Conservation (phyloP, 1,284 basidiomycete species). For the Rhizoctonia solani region DNA sequence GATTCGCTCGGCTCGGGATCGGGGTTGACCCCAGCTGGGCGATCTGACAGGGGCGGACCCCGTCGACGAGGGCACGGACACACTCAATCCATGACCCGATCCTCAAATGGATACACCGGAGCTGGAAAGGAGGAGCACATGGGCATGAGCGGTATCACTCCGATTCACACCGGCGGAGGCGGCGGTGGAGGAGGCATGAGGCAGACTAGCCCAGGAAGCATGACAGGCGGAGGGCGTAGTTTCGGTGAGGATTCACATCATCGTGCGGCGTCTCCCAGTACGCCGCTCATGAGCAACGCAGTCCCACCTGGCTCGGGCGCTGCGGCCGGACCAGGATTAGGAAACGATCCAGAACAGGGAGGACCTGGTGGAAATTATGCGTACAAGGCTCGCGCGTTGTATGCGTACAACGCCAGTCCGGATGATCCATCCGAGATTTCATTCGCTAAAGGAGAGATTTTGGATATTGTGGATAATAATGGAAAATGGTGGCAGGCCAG, state of each 20-base stretch:
- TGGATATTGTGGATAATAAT: slow-evolving; percentile 92
- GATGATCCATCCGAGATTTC: slow-evolving; percentile 98
- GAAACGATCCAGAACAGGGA: slow-evolving; percentile 25
- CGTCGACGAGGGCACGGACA: slow-evolving; percentile 50
- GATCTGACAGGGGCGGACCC: slow-evolving; percentile 57
- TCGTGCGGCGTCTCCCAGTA: slow-evolving; percentile 31
- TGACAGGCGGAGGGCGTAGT: slow-evolving; percentile 21
- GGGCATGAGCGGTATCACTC: slow-evolving; percentile 43
- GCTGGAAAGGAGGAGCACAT: slow-evolving; percentile 31
- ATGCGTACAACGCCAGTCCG: slow-evolving; percentile 86
- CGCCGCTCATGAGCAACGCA: slow-evolving; percentile 39
- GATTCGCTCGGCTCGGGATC: slow-evolving; percentile 79
- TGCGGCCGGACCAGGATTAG: slow-evolving; percentile 6
- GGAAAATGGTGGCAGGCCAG: slow-evolving; percentile 97
- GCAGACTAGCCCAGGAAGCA: slow-evolving; percentile 27
- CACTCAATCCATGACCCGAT: slow-evolving; percentile 41
- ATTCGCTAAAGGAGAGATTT: slow-evolving; percentile 89
- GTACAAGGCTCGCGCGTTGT: slow-evolving; percentile 85
- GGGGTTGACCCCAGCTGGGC: slow-evolving; percentile 77
- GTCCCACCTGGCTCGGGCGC: slow-evolving; percentile 28
- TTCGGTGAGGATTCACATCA: slow-evolving; percentile 32
- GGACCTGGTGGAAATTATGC: slow-evolving; percentile 54
- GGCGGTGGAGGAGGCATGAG: slow-evolving; percentile 10
- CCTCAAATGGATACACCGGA: slow-evolving; percentile 27
- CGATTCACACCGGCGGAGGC: slow-evolving; percentile 13